phyloP scores from a whole-genome alignment of 306 rosid genomes.

The Pachyrhizus erosus region DNA sequence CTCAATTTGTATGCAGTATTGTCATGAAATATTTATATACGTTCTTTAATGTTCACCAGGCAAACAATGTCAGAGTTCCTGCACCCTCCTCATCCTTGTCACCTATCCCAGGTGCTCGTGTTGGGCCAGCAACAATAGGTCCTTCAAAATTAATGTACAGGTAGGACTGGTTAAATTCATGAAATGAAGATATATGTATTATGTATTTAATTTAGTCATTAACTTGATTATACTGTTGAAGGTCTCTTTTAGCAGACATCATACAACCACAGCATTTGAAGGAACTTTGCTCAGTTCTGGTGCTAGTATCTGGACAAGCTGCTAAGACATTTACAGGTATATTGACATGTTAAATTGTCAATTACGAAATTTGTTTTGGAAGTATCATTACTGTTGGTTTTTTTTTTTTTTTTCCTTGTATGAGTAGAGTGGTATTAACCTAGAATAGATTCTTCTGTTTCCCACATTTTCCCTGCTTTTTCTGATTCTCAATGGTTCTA shows the following conservation, averaged over 20 bases:
- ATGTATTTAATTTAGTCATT: constrained; percentile 37
- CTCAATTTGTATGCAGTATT: neutral
- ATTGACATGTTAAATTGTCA: constrained; percentile 24
- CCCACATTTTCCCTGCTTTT: neutral
- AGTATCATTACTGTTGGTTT: constrained; percentile 11
- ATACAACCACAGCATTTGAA: constrained; percentile 93
- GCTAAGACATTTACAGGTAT: constrained; percentile 83
- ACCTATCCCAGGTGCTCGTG: constrained; percentile 69
- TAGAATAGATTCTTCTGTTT: neutral
- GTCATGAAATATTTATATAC: neutral
- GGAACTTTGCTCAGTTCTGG: constrained; percentile 96
- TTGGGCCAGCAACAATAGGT: constrained; percentile 71
- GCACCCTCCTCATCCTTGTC: constrained; percentile 67
- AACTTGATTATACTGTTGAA: constrained; percentile 59
- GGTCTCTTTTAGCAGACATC: constrained; percentile 98
- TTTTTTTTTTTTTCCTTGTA: neutral
- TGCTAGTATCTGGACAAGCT: constrained; percentile 85
- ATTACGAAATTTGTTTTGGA: neutral
- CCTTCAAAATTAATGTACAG: constrained; percentile 94
- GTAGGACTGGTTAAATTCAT: constrained; percentile 52
- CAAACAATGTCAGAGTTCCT: constrained; percentile 64
- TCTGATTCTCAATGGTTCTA: neutral
- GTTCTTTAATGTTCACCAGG: constrained; percentile 60
- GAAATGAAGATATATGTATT: constrained; percentile 22
- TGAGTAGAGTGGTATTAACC: constrained; percentile 23